Evolutionary conservation across 2,329 filamentous ascomycete genomes (phyloP), one percentile per base, ranked within the genome.

Genomic region (Cladosporium sp.): DNA sequence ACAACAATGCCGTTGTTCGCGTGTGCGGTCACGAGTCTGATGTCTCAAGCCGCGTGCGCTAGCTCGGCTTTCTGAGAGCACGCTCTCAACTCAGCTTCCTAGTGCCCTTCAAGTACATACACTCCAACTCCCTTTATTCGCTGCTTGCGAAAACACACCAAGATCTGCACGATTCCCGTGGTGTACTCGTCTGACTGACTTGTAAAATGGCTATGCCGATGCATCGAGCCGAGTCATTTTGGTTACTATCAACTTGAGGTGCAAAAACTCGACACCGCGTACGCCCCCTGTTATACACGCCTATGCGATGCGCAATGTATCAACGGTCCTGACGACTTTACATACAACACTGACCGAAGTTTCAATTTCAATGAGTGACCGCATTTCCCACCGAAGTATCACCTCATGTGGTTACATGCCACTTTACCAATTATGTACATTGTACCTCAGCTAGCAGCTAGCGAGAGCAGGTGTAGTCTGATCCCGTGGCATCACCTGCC

Each of bases 1-100:
- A 45, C 25, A 28, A 48, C 45, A 48, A 48, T 48, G 28, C 45
- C 45, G 25, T 48, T 48, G 28, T 48, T 28, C n/a, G 42, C 25
- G 42, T n/a, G 4, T 6, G 17, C 15, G 15, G 28, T 48, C 45
- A 48, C 45, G 45, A 48, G 45, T 12, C 15, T 19, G 7, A 20
- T 48, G 45, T 48, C 45, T 48, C 28, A 17, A 48, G 45, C 36
- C 15, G 36, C 45, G 28, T 9, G 25, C 28, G 17, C 34, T 48
- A 48, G 45, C 28, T 48, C 28, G 25, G 28, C 45, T 48, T 19
- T 13, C 9, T 35, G 12, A 17, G 25, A 48, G 45, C 28, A 28
- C 17, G 42, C 42, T 45, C 25, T 28, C 25, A 45, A 9, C 17
- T 25, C 42, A 45, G 42, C 42, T n/a, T 25, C 28, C 42, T 25